phyloP scores from a whole-genome alignment of 768 basidiomycete species.

The Boletus vinaceobasis region DNA sequence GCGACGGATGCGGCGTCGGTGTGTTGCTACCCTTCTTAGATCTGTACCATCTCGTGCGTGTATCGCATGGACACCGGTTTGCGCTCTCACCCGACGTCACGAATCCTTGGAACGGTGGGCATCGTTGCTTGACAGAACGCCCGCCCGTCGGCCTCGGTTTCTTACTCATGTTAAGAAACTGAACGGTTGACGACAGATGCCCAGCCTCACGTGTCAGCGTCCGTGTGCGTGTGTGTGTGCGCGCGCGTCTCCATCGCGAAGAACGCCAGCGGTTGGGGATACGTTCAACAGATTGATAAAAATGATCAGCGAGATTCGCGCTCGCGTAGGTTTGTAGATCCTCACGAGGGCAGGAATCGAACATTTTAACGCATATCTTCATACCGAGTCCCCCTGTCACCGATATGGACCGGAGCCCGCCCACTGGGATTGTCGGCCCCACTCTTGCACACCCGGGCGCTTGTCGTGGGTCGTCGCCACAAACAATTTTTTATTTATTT shows the following conservation, averaged over 20 bases:
- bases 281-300: not conserved
- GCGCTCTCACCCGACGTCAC: not conserved
- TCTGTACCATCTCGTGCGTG: constrained; percentile 1
- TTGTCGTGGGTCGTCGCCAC: not conserved
- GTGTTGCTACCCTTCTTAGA: constrained; percentile 8
- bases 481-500: not conserved
- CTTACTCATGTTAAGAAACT: not conserved
- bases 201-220: not conserved
- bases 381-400: constrained; percentile 10
- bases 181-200: not conserved
- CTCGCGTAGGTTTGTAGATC: constrained; percentile 5
- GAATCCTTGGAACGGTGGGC: not conserved
- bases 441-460: not conserved
- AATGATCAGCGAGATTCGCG: constrained; percentile 17
- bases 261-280: not conserved
- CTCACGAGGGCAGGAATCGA: not conserved
- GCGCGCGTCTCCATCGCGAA: not conserved
- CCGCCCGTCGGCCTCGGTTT: not conserved
- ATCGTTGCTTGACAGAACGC: not conserved
- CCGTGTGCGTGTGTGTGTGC: not conserved
- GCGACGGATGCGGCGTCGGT: not conserved
- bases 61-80: not conserved
- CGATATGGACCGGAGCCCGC: not conserved
- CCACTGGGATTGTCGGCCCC: not conserved
- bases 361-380: constrained; percentile 2